Evolutionary conservation across 139 green algal species (phyloP).

Genomic region (Coccomyxa sp.): DNA sequence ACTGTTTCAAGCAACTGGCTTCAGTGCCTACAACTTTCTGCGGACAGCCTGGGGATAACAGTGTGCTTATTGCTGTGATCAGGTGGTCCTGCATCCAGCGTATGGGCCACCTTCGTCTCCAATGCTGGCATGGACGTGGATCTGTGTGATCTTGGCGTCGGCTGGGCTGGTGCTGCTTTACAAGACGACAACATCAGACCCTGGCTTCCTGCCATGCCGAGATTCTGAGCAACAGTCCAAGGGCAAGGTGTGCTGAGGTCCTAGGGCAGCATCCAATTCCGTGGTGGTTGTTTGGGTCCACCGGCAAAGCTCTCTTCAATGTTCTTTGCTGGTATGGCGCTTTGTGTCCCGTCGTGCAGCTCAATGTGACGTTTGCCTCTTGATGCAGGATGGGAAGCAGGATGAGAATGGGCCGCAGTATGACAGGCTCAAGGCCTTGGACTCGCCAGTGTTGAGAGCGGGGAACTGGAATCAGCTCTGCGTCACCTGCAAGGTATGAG

Average conservation of each 20-base stretch:
- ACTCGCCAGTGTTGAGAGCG: slow-evolving; percentile 80
- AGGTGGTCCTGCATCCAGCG: slow-evolving; percentile 26
- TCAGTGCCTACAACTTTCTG: background rate
- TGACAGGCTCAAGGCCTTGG: slow-evolving; percentile 32
- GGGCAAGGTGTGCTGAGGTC: background rate
- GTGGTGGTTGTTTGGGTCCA: too few relatives aligned
- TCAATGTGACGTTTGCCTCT: too few relatives aligned
- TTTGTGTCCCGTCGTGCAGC: too few relatives aligned
- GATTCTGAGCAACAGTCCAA: background rate
- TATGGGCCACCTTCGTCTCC: slow-evolving; percentile 2
- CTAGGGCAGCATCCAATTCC: background rate
- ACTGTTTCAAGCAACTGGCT: background rate
- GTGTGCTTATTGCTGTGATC: background rate
- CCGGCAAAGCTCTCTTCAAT: too few relatives aligned
- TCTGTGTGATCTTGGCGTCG: slow-evolving; percentile 24
- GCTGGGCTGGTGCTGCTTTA: slow-evolving; percentile 69
- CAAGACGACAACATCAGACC: slow-evolving; percentile 72
- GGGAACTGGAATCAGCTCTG: slow-evolving; percentile 89
- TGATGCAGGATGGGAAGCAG: slow-evolving; percentile 2
- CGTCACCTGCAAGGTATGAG: slow-evolving; percentile 56
- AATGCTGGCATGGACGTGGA: slow-evolving; percentile 28
- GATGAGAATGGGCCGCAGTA: background rate
- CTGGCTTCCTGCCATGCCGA: slow-evolving; percentile 59
- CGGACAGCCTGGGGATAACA: background rate
- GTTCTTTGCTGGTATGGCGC: too few relatives aligned